Conservation (phyloP, 2,329 filamentous ascomycete genomes). For the Aspergillus pseudoviridinutans region DNA sequence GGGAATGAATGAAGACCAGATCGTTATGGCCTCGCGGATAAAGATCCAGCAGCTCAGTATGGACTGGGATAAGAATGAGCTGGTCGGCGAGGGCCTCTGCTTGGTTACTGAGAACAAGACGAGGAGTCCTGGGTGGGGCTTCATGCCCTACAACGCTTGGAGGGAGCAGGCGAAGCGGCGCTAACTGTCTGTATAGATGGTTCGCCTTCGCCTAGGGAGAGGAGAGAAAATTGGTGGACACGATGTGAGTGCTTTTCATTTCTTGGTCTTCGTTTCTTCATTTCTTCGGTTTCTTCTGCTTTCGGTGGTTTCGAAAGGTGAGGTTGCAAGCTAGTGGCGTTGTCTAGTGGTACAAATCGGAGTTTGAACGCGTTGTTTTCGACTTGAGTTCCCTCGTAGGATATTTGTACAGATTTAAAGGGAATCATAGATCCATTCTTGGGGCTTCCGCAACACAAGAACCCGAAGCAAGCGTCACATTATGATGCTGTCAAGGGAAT, state of each 20-base stretch:
- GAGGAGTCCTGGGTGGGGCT: no score
- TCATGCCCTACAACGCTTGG: background rate
- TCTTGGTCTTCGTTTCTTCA: rapidly evolving
- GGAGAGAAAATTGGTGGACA: background rate
- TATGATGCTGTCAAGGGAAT: no score
- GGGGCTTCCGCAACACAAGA: no score
- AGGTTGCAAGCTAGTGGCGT: background rate
- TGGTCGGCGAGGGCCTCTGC: background rate
- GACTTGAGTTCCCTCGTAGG: no score
- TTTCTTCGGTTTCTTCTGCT: background rate
- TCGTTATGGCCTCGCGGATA: rapidly evolving
- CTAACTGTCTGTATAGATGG: background rate
- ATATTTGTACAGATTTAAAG: no score
- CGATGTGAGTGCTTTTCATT: background rate
- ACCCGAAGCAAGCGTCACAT: no score
- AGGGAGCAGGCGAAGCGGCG: background rate
- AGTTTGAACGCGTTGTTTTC: background rate
- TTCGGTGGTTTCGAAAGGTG: background rate
- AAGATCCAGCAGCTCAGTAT: background rate
- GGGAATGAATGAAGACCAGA: background rate
- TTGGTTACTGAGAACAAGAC: background rate
- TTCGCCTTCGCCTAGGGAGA: background rate
- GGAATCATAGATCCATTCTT: no score
- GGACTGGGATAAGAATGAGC: background rate
- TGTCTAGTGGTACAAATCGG: background rate